These are phyloP conservation scores for Podosphaera aphanis DNA, from an alignment of 2,329 filamentous ascomycete species.

Conservation along the genomic window DNA sequence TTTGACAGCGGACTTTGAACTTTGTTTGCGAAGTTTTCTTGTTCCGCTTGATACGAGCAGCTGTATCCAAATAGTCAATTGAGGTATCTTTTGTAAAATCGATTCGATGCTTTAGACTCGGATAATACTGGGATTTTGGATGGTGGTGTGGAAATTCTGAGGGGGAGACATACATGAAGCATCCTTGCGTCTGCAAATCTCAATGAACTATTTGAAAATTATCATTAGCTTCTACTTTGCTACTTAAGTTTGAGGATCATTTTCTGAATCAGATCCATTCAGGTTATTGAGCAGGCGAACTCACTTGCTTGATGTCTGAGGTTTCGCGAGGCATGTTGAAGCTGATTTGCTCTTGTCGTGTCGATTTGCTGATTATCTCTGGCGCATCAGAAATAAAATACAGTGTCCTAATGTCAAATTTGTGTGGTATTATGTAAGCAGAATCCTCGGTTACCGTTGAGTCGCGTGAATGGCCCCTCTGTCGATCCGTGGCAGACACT, in stretches of 20 bases:
- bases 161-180: slow-evolving; percentile 63
- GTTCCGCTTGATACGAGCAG: slow-evolving; percentile 91
- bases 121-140: too few species aligned
- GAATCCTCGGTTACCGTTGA: background rate
- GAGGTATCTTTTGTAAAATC: too few species aligned
- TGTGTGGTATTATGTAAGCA: background rate
- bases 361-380: slow-evolving; percentile 4
- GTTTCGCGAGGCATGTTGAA: slow-evolving; percentile 94
- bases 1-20: slow-evolving; percentile 99
- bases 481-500: too few species aligned
- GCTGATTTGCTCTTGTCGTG: background rate
- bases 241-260: too few species aligned
- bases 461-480: too few species aligned
- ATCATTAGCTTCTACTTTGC: slow-evolving; percentile 4
- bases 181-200: slow-evolving; percentile 99
- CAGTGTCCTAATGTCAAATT: slow-evolving; percentile 2
- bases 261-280: too few species aligned
- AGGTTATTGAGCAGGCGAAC: slow-evolving; percentile 10
- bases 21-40: slow-evolving; percentile 79
- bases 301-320: slow-evolving; percentile 80
- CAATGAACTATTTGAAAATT: slow-evolving; percentile 57
- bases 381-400: slow-evolving; percentile 2
- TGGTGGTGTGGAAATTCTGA: background rate
- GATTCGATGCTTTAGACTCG: background rate
- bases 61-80: slow-evolving; percentile 21